A percentile compares a stretch with the other conserved stretches of the same genome.
phyloP scores from a whole-genome alignment of 805 yeast species.

The Ogataea thermomethanolica region DNA sequence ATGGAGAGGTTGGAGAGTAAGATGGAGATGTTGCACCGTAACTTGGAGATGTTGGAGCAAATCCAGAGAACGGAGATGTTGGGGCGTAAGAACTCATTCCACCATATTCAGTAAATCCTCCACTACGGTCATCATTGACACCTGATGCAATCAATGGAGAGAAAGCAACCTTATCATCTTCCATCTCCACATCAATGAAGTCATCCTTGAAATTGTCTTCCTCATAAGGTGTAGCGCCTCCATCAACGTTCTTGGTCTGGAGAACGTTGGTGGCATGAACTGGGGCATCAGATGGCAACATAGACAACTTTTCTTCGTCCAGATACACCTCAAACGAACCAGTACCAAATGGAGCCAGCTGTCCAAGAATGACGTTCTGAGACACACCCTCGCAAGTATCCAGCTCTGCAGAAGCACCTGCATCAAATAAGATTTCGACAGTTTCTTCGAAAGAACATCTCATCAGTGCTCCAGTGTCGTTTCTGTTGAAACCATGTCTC shows the following conservation, averaged over 20 bases:
- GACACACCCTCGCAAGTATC: constrained; percentile 99
- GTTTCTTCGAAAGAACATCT: constrained; percentile 99
- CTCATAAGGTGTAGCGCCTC: constrained; percentile 91
- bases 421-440: constrained; percentile 94
- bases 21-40: constrained; percentile 61
- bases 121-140: constrained; percentile 65
- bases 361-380: constrained; percentile 95
- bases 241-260: constrained; percentile 50
- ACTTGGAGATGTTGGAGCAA: constrained; percentile 51
- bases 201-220: constrained; percentile 64
- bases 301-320: constrained; percentile 79
- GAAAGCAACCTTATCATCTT: constrained; percentile 68
- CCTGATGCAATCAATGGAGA: constrained; percentile 93
- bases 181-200: constrained; percentile 41
- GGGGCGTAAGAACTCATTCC: constrained; percentile 51
- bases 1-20: constrained; percentile 70
- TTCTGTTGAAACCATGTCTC: constrained; percentile 98
- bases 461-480: constrained; percentile 99
- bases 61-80: constrained; percentile 51
- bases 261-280: constrained; percentile 38
- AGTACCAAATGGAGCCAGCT: constrained; percentile 97
- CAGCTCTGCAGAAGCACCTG: constrained; percentile 96
- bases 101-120: constrained; percentile 87
- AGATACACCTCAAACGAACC: constrained; percentile 96
- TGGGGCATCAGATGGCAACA: constrained; percentile 50